Evolutionary conservation across 495 filamentous ascomycete genomes (phyloP).

Genomic region (Penicillium riverlandense): DNA sequence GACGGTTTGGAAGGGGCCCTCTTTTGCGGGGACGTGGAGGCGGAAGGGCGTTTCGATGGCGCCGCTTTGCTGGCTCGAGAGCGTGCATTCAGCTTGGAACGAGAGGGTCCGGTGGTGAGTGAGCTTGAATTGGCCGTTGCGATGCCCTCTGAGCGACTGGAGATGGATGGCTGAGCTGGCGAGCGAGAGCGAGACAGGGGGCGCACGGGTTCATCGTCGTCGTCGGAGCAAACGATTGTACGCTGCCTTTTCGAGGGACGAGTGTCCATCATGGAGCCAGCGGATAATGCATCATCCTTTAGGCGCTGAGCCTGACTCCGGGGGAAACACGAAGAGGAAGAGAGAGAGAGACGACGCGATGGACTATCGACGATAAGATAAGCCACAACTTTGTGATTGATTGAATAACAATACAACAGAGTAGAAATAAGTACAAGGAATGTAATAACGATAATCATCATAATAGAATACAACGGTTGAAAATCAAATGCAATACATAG

Average conservation of each 20-base stretch:
- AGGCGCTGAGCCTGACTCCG: too few species aligned
- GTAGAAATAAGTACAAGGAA: too few species aligned
- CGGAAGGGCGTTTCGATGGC: slow-evolving; percentile 5
- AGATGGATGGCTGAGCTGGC: too few species aligned
- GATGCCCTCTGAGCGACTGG: too few species aligned
- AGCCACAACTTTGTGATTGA: too few species aligned
- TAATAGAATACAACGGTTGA: too few species aligned
- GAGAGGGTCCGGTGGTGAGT: slow-evolving; percentile 3
- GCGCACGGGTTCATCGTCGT: not conserved
- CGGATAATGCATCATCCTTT: not conserved
- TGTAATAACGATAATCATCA: too few species aligned
- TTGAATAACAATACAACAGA: too few species aligned
- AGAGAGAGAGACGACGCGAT: slow-evolving; percentile 10
- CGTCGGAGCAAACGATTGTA: slow-evolving; percentile 13
- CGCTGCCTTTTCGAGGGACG: slow-evolving; percentile 43
- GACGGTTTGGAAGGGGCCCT: slow-evolving; percentile 9
- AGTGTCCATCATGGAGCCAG: slow-evolving; percentile 29
- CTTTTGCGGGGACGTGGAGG: slow-evolving; percentile 13
- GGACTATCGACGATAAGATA: slow-evolving; percentile 9
- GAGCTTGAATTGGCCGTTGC: not conserved
- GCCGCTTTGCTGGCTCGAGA: slow-evolving; percentile 5
- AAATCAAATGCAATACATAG: too few species aligned
- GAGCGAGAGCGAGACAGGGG: too few species aligned
- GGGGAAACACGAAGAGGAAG: not conserved
- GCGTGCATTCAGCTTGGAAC: slow-evolving; percentile 2